Evolutionary conservation across 2,329 filamentous ascomycete species (phyloP), one percentile per base, ranked within the genome.

Genomic region (Zarea fungicola): DNA sequence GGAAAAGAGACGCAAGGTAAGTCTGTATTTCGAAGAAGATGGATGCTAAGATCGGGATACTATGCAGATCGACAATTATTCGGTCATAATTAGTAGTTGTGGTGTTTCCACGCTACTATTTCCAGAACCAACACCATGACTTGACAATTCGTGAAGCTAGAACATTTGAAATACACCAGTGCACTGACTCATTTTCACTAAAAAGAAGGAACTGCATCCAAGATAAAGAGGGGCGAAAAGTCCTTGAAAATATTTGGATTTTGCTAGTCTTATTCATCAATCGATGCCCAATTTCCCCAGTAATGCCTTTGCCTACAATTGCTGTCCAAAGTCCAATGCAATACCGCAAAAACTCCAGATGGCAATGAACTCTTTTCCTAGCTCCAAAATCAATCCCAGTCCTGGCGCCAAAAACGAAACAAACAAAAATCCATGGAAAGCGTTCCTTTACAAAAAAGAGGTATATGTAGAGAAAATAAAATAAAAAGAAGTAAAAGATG

Each of bases 21-120:
- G 3, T 42, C 11, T 32, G 31, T 23, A 31, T 32, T 22, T 18
- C 6, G 4, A 16, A 14, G n/a, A 36, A 40, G 44, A 47, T 40
- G 44, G 44, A n/a, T 47, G 44, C 44, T 16, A 40, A 48, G 44
- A 48, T 48, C 44, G 43, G 44, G 31, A 41, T 48, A 36, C 41
- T 29, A 21, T 41, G 44, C 44, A 48, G 44, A 48, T 48, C 44
- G 36, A 41, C 6, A 34, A 48, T 41, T 36, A 11, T 48, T 41
- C n/a, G n/a, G n/a, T n/a, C n/a, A n/a, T n/a, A n/a, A n/a, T n/a
- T n/a, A n/a, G n/a, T n/a, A n/a, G n/a, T n/a, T n/a, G n/a, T n/a
- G n/a, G n/a, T n/a, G n/a, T n/a, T n/a, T n/a, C n/a, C n/a, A n/a
- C n/a, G n/a, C n/a, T n/a, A n/a, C n/a, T n/a, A n/a, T n/a, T n/a